Base-by-base conservation (phyloP, 2,329 filamentous ascomycete species). In the Alternaria triticina region DNA sequence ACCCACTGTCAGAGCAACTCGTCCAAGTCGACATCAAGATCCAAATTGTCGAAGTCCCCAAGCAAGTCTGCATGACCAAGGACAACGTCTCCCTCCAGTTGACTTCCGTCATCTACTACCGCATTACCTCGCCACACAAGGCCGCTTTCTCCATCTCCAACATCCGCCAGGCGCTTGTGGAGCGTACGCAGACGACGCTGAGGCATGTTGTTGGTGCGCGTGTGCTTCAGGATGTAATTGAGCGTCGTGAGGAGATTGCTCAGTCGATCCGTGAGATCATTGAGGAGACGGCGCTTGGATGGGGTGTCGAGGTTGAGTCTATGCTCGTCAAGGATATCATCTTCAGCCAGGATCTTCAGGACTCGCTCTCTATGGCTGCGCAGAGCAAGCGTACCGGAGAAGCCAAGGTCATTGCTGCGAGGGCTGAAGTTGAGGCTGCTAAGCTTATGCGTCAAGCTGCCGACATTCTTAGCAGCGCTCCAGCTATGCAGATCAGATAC, bases 251-350 rank as follows among this genome's bases (percentile, higher is more conserved):
- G 83, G 96, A 99, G 83, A 91, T 99, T 72, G 96, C 96, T 1
- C 90, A 94, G 82, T 96, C 91, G 61, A 98, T 98, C 67, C 90
- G 93, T 67, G 95, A 97, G 82, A 98, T 98, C 74, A 98, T 99
- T 73, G 96, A 98, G 78, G 94, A 97, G 72, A 96, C 97, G 1
- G 95, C 96, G 6, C 85, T 88, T 11, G 93, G 93, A 65, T 99
- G 96, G 96, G 96, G 96, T 82, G 95, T 97, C 8, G 89, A 93
- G 77, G 96, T 98, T 62, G 96, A 98, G 86, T 94, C 91, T 77
- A 99, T 99, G 95, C 89, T 99, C 71, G 95, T 99, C 87, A 98
- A 99, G 84, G 96, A 99, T 82, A 97, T 99, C 78, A 92, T 98
- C 79, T 99, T 99, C 88, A 94, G 90, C 82, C 89, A 93, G 77